phyloP scores from a whole-genome alignment of 495 filamentous ascomycete species.

The Friedmanniomyces simplex region DNA sequence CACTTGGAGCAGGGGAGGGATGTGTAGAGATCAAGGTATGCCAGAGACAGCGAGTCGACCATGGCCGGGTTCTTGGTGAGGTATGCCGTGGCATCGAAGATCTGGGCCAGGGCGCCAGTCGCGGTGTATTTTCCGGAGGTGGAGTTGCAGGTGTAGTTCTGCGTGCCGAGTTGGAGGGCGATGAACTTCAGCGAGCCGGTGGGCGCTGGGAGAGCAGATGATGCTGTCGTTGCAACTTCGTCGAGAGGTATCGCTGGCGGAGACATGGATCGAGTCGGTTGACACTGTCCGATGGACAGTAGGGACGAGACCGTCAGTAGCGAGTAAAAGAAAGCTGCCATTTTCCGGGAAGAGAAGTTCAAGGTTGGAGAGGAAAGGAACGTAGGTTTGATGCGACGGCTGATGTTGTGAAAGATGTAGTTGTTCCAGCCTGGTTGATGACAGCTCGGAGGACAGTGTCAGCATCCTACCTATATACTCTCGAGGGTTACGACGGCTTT shows the following conservation, averaged over 20 bases:
- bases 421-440: neutral
- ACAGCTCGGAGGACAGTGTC: neutral
- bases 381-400: neutral
- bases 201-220: neutral
- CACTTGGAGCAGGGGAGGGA: neutral
- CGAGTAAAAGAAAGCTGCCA: neutral
- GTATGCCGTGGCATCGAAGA: constrained; percentile 3
- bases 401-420: neutral
- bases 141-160: constrained; percentile 9
- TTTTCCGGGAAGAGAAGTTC: neutral
- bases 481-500: neutral
- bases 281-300: neutral
- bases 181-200: constrained; percentile 1
- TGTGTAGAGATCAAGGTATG: neutral
- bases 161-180: neutral
- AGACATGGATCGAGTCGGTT: neutral
- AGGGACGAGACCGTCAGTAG: neutral
- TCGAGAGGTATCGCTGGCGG: neutral
- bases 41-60: neutral
- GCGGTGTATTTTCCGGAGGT: neutral
- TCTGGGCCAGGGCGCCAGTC: neutral
- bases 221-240: neutral
- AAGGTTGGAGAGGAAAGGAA: neutral
- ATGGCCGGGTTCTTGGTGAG: neutral
- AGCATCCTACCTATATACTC: neutral